Evolutionary conservation across 2,329 filamentous ascomycete genomes (phyloP).

Genomic region (Byssoonygena ceratinophila): DNA sequence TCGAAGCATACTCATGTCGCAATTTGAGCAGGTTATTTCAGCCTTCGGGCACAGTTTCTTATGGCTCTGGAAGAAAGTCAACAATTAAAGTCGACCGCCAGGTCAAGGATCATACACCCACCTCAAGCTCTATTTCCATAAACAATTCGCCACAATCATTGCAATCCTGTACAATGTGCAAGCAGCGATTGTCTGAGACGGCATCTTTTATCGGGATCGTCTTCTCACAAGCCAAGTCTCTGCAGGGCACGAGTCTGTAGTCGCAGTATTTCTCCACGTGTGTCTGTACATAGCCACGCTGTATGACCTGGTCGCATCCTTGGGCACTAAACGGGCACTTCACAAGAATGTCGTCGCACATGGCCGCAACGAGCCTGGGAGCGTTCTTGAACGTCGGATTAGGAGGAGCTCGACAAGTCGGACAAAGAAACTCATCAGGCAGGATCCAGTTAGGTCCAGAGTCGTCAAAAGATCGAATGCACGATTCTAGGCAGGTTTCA

Average conservation of each 20-base stretch:
- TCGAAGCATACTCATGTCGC: constrained; percentile 26
- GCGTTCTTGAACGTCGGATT: constrained; percentile 33
- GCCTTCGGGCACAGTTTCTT: constrained; percentile 30
- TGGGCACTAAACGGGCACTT: constrained; percentile 47
- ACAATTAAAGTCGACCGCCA: too few relatives aligned
- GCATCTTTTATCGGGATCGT: constrained; percentile 47
- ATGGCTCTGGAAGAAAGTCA: constrained; percentile 26
- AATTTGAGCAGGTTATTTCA: constrained; percentile 30
- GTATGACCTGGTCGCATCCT: constrained; percentile 45
- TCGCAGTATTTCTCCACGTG: constrained; percentile 53
- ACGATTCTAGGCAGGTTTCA: constrained; percentile 45
- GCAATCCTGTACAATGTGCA: constrained; percentile 45
- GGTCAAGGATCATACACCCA: too few relatives aligned
- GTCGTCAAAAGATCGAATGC: constrained; percentile 32
- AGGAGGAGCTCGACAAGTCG: constrained; percentile 45
- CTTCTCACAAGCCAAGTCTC: constrained; percentile 40
- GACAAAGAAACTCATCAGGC: constrained; percentile 39
- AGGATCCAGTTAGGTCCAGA: neutral
- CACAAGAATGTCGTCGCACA: constrained; percentile 52
- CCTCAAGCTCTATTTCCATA: constrained; percentile 46
- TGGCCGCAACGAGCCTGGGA: constrained; percentile 48
- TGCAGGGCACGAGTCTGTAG: constrained; percentile 45
- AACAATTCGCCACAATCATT: constrained; percentile 44
- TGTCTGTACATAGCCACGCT: constrained; percentile 47
- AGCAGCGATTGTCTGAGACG: constrained; percentile 39